phyloP scores from a whole-genome alignment of 164 flowering plant genomes.

The Aristolochia contorta region DNA sequence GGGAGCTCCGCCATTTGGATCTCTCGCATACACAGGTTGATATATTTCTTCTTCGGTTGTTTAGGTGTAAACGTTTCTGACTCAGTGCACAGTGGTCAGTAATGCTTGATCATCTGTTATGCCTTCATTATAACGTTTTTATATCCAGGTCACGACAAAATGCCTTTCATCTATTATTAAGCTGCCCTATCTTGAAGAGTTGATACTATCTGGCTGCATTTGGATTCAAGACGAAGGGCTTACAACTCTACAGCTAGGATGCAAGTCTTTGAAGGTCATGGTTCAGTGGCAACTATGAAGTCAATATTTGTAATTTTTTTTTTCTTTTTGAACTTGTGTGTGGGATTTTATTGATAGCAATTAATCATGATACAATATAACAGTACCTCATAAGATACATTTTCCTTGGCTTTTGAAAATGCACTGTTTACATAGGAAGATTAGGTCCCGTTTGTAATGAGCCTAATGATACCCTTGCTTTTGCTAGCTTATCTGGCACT shows the following conservation, averaged over 20 bases:
- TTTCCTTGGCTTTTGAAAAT: too few species aligned
- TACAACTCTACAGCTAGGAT: slow-evolving; percentile 39
- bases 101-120: background rate
- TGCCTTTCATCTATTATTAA: slow-evolving; percentile 55
- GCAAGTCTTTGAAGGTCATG: slow-evolving; percentile 62
- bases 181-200: slow-evolving; percentile 55
- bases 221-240: slow-evolving; percentile 70
- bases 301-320: background rate
- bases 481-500: too few species aligned
- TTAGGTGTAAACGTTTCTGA: too few species aligned
- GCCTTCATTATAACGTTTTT: background rate
- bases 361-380: too few species aligned
- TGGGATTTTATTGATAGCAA: too few species aligned
- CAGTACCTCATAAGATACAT: too few species aligned
- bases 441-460: too few species aligned
- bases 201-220: slow-evolving; percentile 71
- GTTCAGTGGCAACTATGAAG: background rate
- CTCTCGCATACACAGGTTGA: slow-evolving; percentile 78
- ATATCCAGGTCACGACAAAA: slow-evolving; percentile 56
- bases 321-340: too few species aligned
- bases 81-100: too few species aligned
- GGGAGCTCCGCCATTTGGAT: slow-evolving; percentile 57
- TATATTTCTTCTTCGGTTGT: background rate
- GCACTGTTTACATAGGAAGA: too few species aligned
- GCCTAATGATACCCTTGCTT: too few species aligned